phyloP scores from a whole-genome alignment of 1,284 basidiomycete species.

The Cutaneotrichosporon sp. region DNA sequence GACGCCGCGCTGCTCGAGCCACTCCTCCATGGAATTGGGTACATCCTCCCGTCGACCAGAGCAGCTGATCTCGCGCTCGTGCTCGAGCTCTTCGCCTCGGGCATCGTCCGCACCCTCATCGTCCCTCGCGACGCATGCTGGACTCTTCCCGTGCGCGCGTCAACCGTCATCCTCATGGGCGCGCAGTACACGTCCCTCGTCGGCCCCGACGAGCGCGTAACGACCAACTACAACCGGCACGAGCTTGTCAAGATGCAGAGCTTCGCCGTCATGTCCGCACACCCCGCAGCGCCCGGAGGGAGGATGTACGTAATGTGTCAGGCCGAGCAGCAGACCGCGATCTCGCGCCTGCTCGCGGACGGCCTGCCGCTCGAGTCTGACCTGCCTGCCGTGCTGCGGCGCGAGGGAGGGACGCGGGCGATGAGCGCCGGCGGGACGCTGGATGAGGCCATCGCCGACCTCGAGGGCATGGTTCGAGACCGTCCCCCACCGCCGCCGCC shows the following conservation, averaged over 20 bases:
- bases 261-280: conserved; percentile 56
- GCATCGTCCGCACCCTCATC: conserved; percentile 75
- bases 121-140: conserved; percentile 78
- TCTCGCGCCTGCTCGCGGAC: conserved; percentile 72
- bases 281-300: conserved; percentile 49
- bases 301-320: conserved; percentile 83
- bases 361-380: conserved; percentile 85
- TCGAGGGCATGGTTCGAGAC: conserved; percentile 24
- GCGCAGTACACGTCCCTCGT: conserved; percentile 68
- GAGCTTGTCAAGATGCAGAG: conserved; percentile 91
- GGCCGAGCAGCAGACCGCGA: conserved; percentile 69
- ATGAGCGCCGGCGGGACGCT: conserved; percentile 27
- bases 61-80: conserved; percentile 69
- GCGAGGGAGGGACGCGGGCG: neutral
- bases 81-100: conserved; percentile 76
- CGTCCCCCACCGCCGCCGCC: conserved; percentile 25
- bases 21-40: conserved; percentile 80
- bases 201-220: conserved; percentile 55
- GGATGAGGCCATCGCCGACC: neutral
- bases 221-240: conserved; percentile 71
- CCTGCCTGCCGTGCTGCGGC: conserved; percentile 50
- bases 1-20: conserved; percentile 67
- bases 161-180: conserved; percentile 81
- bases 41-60: conserved; percentile 72
- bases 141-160: conserved; percentile 74